Conservation (phyloP, 202 grass and related monocot genomes). For the Zoysia matrella region DNA sequence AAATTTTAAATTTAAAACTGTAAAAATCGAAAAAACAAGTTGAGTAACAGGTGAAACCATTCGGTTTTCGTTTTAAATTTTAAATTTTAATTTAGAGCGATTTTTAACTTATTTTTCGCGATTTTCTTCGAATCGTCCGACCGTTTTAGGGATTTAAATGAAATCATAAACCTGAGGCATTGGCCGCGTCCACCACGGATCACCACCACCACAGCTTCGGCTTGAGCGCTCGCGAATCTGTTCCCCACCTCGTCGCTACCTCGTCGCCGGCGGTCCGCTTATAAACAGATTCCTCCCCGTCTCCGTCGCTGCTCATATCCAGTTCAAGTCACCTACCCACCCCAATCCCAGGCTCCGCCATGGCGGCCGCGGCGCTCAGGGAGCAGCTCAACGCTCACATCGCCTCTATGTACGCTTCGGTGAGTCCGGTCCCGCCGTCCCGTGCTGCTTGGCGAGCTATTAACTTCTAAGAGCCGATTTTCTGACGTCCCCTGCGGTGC, state of each 20-base stretch:
- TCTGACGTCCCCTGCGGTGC: too few relatives aligned
- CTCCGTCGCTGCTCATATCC: not conserved
- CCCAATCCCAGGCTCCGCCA: conserved; percentile 26
- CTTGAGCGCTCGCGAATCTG: conserved; percentile 17
- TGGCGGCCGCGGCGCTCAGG: conserved; percentile 55
- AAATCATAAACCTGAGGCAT: too few relatives aligned
- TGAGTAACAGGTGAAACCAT: too few relatives aligned
- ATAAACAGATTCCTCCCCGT: conserved; percentile 39
- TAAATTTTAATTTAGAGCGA: too few relatives aligned
- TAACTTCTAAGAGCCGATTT: too few relatives aligned
- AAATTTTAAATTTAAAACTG: too few relatives aligned
- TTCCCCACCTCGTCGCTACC: not conserved
- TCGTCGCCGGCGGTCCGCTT: conserved; percentile 10
- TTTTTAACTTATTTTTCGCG: too few relatives aligned
- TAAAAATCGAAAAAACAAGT: too few relatives aligned
- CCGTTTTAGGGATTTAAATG: too few relatives aligned
- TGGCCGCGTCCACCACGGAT: not conserved
- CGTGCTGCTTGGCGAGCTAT: not conserved
- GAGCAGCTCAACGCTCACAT: conserved; percentile 72
- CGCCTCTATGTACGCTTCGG: conserved; percentile 64
- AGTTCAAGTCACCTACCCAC: conserved; percentile 2
- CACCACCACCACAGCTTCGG: conserved; percentile 16
- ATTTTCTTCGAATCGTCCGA: too few relatives aligned
- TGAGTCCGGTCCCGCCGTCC: not conserved
- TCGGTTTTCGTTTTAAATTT: too few relatives aligned